Evolutionary conservation across 2,329 filamentous ascomycete species (phyloP).

Genomic region (Huntiella abstrusa): DNA sequence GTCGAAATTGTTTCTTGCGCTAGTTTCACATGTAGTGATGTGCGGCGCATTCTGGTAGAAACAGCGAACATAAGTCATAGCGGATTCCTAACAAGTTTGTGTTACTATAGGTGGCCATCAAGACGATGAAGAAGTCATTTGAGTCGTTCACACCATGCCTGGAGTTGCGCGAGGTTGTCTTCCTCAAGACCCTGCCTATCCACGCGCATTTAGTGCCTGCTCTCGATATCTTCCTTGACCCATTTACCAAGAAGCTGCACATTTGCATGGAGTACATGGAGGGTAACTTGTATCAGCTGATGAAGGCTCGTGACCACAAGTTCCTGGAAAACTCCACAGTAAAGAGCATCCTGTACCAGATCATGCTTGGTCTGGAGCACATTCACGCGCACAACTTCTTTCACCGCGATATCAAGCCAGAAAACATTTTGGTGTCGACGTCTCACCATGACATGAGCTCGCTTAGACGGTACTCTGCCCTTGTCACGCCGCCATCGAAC

Average conservation of each 20-base stretch:
- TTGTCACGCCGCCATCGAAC: constrained; percentile 88
- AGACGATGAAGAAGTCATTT: constrained; percentile 99
- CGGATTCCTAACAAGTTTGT: background rate
- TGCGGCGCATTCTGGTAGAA: background rate
- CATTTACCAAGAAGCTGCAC: constrained; percentile 86
- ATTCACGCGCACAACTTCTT: constrained; percentile 97
- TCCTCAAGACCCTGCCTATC: constrained; percentile 69
- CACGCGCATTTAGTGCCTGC: constrained; percentile 93
- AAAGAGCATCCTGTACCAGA: constrained; percentile 96
- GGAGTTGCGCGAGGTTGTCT: constrained; percentile 92
- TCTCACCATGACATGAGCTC: constrained; percentile 62
- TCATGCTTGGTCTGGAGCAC: constrained; percentile 87
- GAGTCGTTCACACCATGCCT: constrained; percentile 79
- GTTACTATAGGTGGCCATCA: constrained; percentile 67
- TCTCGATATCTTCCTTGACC: constrained; percentile 94
- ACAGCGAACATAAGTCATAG: background rate
- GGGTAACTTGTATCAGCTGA: constrained; percentile 92
- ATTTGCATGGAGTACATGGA: constrained; percentile 99
- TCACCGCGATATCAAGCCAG: constrained; percentile 96
- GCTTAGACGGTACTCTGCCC: constrained; percentile 78
- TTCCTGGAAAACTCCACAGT: constrained; percentile 75
- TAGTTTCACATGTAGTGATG: background rate
- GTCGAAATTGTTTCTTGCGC: too few species aligned
- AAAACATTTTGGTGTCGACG: constrained; percentile 94
- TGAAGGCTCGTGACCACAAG: constrained; percentile 97